Evolutionary conservation across 345 rosid genomes (phyloP).

Genomic region (Gossypium arboreum): DNA sequence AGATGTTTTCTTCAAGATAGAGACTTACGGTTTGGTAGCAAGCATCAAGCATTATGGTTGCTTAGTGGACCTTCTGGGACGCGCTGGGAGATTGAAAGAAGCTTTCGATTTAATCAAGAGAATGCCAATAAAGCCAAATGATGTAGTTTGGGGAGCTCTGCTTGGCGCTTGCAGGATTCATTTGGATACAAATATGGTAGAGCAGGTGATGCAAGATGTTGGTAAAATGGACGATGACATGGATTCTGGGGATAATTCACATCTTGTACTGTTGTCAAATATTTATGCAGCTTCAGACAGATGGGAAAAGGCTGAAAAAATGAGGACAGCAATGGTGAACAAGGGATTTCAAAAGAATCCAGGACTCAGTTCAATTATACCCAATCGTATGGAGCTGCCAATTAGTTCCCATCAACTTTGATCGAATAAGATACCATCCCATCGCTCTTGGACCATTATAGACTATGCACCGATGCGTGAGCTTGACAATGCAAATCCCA

Average conservation of each 20-base stretch:
- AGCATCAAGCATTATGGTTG: constrained; percentile 65
- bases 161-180: constrained; percentile 75
- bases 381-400: not conserved
- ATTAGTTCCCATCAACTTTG: not conserved
- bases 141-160: constrained; percentile 62
- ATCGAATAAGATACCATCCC: not conserved
- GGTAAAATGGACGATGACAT: constrained; percentile 11
- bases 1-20: constrained; percentile 57
- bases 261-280: constrained; percentile 50
- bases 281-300: constrained; percentile 58
- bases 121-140: constrained; percentile 67
- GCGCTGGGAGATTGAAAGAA: constrained; percentile 60
- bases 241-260: constrained; percentile 35
- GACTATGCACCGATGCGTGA: too few species aligned
- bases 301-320: constrained; percentile 60
- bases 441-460: too few species aligned
- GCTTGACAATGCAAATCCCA: too few species aligned
- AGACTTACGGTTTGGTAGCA: constrained; percentile 32
- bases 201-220: constrained; percentile 40
- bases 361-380: constrained; percentile 52
- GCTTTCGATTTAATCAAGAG: constrained; percentile 50
- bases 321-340: constrained; percentile 39
- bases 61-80: constrained; percentile 69
- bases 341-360: constrained; percentile 47
- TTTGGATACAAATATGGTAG: constrained; percentile 40